These are phyloP conservation scores for Entophlyctis luteolus DNA, from an alignment of 192 early-diverging fungal genomes.

Conservation along the genomic window DNA sequence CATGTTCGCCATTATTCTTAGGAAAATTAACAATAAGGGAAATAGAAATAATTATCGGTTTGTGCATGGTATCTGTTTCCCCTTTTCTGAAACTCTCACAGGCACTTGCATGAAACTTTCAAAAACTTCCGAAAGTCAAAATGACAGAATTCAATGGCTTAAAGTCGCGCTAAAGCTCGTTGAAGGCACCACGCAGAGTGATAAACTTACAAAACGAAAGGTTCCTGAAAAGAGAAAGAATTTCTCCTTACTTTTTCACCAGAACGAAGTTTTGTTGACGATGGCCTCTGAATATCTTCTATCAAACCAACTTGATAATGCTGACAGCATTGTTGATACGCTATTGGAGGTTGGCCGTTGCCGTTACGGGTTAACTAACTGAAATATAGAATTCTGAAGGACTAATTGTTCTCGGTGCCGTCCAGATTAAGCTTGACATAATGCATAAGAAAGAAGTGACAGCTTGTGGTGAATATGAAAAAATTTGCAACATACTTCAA, in stretches of 20 bases:
- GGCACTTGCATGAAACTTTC: conserved; percentile 9
- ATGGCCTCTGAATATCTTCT: conserved; percentile 11
- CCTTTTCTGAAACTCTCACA: background rate
- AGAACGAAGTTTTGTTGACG: conserved; percentile 10
- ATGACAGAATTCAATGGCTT: conserved; percentile 17
- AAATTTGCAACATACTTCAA: background rate
- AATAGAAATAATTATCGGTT: conserved; percentile 14
- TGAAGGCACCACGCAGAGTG: background rate
- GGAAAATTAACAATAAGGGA: conserved; percentile 10
- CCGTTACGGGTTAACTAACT: background rate
- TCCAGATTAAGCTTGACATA: conserved; percentile 4
- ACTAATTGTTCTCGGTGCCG: background rate
- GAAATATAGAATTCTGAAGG: conserved; percentile 3
- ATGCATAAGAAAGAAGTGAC: background rate
- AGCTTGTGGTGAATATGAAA: background rate
- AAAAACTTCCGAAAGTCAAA: background rate
- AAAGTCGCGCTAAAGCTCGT: conserved; percentile 10
- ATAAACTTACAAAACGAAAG: background rate
- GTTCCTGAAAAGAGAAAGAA: background rate
- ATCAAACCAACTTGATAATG: background rate
- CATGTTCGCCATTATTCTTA: background rate
- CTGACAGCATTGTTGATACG: conserved; percentile 1
- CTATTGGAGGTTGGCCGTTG: background rate
- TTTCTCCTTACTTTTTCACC: background rate
- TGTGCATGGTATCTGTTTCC: background rate